phyloP scores from a whole-genome alignment of 2,329 filamentous ascomycete species.

The Aureobasidium sp. region DNA sequence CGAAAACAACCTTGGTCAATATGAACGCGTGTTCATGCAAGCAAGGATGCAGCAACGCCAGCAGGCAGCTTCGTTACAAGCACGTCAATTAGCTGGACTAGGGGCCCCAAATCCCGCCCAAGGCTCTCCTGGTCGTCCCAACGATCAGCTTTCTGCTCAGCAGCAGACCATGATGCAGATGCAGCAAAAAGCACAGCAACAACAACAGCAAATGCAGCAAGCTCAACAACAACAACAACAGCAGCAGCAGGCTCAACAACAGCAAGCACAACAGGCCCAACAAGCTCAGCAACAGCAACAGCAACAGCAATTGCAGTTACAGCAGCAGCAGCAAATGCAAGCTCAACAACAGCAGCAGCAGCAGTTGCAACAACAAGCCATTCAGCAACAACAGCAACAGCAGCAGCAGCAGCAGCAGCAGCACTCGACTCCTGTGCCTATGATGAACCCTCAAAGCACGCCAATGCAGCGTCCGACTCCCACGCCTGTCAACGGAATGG shows the following conservation, averaged over 20 bases:
- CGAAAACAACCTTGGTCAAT: conserved; percentile 65
- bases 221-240: conserved; percentile 12
- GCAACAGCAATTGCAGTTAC: conserved; percentile 15
- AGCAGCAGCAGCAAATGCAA: conserved; percentile 16
- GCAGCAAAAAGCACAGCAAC: conserved; percentile 21
- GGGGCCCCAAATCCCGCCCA: conserved; percentile 16
- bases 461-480: conserved; percentile 28
- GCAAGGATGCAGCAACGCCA: conserved; percentile 39
- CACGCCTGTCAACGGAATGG: conserved; percentile 17
- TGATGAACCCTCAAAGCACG: conserved; percentile 28
- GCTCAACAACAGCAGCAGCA: conserved; percentile 5
- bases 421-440: neutral
- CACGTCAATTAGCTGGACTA: conserved; percentile 33
- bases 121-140: conserved; percentile 23
- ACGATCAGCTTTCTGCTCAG: conserved; percentile 9
- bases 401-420: conserved; percentile 6
- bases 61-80: conserved; percentile 26
- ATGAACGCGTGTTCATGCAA: conserved; percentile 60
- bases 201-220: conserved; percentile 18
- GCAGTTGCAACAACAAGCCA: conserved; percentile 1
- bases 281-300: neutral
- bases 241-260: conserved; percentile 10
- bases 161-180: conserved; percentile 23
- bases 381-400: conserved; percentile 1
- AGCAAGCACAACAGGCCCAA: conserved; percentile 6